Percentiles rank a stretch among this genome's conserved stretches.
These are phyloP conservation scores for Astrothelium macrocarpum DNA, from an alignment of 495 filamentous ascomycete species.

Conservation along the genomic window DNA sequence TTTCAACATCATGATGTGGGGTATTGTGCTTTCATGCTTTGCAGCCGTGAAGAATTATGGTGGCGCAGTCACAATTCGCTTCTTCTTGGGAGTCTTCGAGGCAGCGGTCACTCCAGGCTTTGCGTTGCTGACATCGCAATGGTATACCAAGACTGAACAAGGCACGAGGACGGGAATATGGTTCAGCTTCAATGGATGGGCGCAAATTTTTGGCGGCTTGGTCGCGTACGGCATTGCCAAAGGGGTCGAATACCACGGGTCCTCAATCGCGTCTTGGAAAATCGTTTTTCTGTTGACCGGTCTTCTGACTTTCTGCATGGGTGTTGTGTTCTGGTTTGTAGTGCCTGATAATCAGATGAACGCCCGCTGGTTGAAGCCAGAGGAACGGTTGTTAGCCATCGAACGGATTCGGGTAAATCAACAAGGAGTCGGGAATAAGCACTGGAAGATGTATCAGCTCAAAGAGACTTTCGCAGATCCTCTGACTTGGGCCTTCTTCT, in stretches of 20 bases:
- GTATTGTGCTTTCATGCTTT: slow-evolving; percentile 34
- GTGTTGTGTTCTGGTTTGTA: slow-evolving; percentile 50
- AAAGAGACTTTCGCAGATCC: slow-evolving; percentile 32
- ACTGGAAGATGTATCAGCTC: slow-evolving; percentile 32
- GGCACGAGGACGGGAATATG: slow-evolving; percentile 39
- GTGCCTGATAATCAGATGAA: slow-evolving; percentile 64
- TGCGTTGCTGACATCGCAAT: slow-evolving; percentile 41
- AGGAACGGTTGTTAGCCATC: slow-evolving; percentile 45
- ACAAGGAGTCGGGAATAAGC: slow-evolving; percentile 34
- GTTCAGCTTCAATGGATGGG: slow-evolving; percentile 44
- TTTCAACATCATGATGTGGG: slow-evolving; percentile 38
- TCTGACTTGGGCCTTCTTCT: slow-evolving; percentile 49
- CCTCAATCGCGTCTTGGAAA: slow-evolving; percentile 53
- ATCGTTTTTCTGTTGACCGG: slow-evolving; percentile 60
- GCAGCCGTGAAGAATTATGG: slow-evolving; percentile 34
- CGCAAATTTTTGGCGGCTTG: slow-evolving; percentile 43
- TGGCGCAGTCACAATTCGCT: slow-evolving; percentile 36
- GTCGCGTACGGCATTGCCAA: slow-evolving; percentile 57
- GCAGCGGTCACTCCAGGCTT: slow-evolving; percentile 39
- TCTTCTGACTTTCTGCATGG: slow-evolving; percentile 48
- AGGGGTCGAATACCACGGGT: slow-evolving; percentile 43
- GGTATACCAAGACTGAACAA: slow-evolving; percentile 44
- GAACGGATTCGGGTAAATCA: slow-evolving; percentile 31
- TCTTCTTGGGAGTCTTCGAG: slow-evolving; percentile 44
- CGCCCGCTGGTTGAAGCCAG: slow-evolving; percentile 53